Percentiles rank a stretch among this genome's conserved stretches.
phyloP scores from a whole-genome alignment of 2,329 filamentous ascomycete species.

The Verticillium nonalfalfae region DNA sequence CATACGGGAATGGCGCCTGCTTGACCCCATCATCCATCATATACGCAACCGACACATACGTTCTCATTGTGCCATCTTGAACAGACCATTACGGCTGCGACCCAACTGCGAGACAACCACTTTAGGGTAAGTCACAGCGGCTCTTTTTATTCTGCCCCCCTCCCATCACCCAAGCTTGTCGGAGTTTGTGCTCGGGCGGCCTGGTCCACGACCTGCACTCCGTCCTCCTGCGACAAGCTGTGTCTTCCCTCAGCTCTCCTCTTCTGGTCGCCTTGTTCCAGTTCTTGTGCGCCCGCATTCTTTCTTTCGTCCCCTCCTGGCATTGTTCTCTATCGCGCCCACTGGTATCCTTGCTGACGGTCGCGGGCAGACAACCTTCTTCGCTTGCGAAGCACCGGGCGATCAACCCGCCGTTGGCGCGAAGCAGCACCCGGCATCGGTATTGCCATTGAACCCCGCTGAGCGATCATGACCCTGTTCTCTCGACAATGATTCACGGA shows the following conservation, averaged over 20 bases:
- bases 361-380: neutral
- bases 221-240: constrained; percentile 3
- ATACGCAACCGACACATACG: neutral
- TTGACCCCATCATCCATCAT: constrained; percentile 8
- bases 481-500: constrained; percentile 50
- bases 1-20: constrained; percentile 8
- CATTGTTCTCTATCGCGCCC: neutral
- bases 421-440: neutral
- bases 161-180: neutral
- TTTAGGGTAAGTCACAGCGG: neutral
- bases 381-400: constrained; percentile 1
- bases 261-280: constrained; percentile 4
- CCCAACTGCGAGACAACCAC: neutral
- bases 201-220: constrained; percentile 3
- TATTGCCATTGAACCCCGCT: constrained; percentile 10
- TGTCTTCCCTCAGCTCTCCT: constrained; percentile 6
- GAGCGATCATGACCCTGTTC: constrained; percentile 27
- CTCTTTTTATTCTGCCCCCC: neutral
- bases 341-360: neutral
- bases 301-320: neutral
- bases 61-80: neutral
- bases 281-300: constrained; percentile 2
- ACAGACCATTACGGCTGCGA: neutral
- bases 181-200: neutral
- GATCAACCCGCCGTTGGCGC: constrained; percentile 2